Conservation (phyloP, 768 basidiomycete genomes). For the Panaeolus cyanescens region DNA sequence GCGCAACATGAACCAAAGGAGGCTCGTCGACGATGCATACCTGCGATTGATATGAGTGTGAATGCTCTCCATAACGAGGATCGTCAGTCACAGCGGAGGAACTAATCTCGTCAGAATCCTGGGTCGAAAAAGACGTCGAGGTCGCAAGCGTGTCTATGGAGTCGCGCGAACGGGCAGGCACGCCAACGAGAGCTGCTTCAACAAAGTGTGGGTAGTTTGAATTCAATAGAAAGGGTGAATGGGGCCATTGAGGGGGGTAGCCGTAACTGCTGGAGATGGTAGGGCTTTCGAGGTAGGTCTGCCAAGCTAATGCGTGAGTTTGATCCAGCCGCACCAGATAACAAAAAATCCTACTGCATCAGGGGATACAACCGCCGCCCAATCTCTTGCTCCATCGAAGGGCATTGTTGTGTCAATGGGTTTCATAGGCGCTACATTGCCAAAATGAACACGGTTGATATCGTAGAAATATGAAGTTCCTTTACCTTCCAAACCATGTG, state of each 20-base stretch:
- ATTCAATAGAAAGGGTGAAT: constrained; percentile 10
- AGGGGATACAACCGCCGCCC: constrained; percentile 11
- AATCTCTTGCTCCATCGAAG: constrained; percentile 11
- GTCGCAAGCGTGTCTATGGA: constrained; percentile 19
- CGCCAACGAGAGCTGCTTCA: background rate
- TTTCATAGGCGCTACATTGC: background rate
- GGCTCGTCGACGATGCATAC: constrained; percentile 34
- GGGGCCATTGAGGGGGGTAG: constrained; percentile 13
- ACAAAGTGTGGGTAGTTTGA: background rate
- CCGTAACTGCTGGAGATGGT: background rate
- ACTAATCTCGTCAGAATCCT: constrained; percentile 30
- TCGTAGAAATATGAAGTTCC: background rate
- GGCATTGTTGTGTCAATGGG: background rate
- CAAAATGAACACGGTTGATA: background rate
- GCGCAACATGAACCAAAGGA: constrained; percentile 33
- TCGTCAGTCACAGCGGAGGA: constrained; percentile 35
- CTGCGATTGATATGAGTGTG: constrained; percentile 42
- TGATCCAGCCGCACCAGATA: background rate
- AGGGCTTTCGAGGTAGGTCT: constrained; percentile 14
- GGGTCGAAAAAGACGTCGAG: constrained; percentile 22
- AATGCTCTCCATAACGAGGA: constrained; percentile 41
- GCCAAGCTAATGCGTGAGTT: background rate
- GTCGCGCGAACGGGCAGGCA: constrained; percentile 23
- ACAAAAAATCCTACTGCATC: constrained; percentile 16
- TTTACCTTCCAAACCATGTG: constrained; percentile 29